Base-by-base conservation (phyloP, 805 yeast species). In the Ogataea trehaloabstinens region DNA sequence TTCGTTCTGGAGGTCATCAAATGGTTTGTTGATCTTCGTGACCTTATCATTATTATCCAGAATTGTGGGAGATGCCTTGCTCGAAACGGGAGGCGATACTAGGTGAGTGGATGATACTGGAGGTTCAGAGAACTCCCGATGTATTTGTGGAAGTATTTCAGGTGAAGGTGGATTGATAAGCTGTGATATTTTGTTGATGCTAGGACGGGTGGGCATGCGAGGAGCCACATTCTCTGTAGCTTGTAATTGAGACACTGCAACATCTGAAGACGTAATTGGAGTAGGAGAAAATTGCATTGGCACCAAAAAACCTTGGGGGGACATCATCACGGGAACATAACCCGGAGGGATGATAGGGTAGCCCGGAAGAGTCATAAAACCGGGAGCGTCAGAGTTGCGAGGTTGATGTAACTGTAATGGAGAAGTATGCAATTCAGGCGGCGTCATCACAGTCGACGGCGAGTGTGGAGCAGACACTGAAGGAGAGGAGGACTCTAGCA, bases 311-410 rank as follows among this genome's bases (percentile, higher is more conserved):
- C 63, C 63, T 28, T 53, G 50, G 0, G 63, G 63, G 8, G 63
- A 50, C 61, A 58, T 55, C 50, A 58, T 42, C 32, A 58, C 47
- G 4, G 61, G 63, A 13, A 55, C 44, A 34, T 47, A 58, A 1
- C 63, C 63, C n/a, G 45, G 37, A 0, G 59, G 60, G 8, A 58
- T 47, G 6, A 49, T 40, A 2, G 60, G 58, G 21, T 46, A 39
- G 3, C 53, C 58, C 7, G 58, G 56, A 15, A 53, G 38, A 3
- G 46, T 49, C 7, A 52, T 39, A 34, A 44, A 48, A 10, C 48
- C 35, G 5, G 60, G 55, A 13, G 44, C 34, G 37, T 40, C 46
- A 20, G 35, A 31, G 1, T 37, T 39, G 19, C 31, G 38, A 29
- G 35, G 35, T 21, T 28, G 42, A 19, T 34, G 44, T 19, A 35